Conservation (phyloP, 805 yeast species). For the Hanseniaspora opuntiae region DNA sequence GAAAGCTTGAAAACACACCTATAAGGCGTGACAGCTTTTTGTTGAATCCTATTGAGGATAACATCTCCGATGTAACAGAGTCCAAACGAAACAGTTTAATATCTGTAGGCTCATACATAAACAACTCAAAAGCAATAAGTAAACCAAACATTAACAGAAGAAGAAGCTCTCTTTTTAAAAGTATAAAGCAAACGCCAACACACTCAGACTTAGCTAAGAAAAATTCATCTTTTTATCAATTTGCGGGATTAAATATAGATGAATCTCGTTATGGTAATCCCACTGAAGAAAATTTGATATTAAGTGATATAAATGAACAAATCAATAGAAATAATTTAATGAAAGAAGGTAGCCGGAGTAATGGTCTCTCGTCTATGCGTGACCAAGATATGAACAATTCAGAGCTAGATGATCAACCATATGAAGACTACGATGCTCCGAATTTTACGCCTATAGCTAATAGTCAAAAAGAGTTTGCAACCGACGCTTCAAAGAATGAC, state of each 20-base stretch:
- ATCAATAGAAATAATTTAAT: not conserved
- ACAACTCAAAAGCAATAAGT: no score
- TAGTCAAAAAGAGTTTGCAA: not conserved
- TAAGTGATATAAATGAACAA: conserved; percentile 8
- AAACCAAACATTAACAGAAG: not conserved
- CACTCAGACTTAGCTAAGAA: not conserved
- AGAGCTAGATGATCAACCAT: conserved; percentile 6
- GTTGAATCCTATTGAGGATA: conserved; percentile 5
- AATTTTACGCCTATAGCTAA: not conserved
- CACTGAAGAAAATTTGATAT: conserved; percentile 2
- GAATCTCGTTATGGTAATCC: conserved; percentile 9
- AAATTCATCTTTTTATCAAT: not conserved
- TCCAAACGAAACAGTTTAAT: conserved; percentile 11
- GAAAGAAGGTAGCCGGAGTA: not conserved
- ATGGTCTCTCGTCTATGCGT: not conserved
- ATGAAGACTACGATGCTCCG: conserved; percentile 13
- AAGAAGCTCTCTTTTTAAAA: not conserved
- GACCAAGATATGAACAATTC: conserved; percentile 10
- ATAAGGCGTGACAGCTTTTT: not conserved
- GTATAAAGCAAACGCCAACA: not conserved
- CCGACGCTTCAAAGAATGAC: not conserved
- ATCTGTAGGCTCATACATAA: not conserved
- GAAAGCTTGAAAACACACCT: not conserved
- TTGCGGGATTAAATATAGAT: not conserved
- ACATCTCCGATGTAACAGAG: not conserved